Base-by-base conservation (phyloP, 164 flowering plant genomes). In the Akebia trifoliata region DNA sequence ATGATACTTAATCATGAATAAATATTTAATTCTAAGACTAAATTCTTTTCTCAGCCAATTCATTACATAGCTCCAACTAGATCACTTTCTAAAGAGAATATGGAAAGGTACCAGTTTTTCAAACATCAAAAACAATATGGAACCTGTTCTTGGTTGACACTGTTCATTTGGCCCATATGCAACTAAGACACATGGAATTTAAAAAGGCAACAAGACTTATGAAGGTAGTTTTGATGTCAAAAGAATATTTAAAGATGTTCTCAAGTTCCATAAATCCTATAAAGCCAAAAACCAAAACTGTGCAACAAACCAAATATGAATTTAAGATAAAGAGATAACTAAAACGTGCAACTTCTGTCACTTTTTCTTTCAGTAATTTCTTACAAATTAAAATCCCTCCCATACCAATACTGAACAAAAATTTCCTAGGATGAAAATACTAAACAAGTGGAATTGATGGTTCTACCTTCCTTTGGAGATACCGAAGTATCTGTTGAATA, bases 391-490 rank as follows among this genome's bases (percentile, higher is more conserved):
- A 30, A 24, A 17, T 26, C 30, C 12, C 10, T 21, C 47, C n/a
- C n/a, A n/a, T n/a, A 50, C 26, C 49, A 30, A 30, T 50, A 51
- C 20, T 26, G 17, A n/a, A 11, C 49, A 40, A 30, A 30, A 26
- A 37, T 5, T 25, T 12, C 18, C 46, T 9, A 26, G 9, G 3
- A 28, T 17, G 5, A 3, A 30, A 14, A 34, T 50, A 37, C 8
- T 54, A 40, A 10, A 52, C 48, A 50, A 4, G 43, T 34, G 34
- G 39, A 50, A 60, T 24, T 11, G 34, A 35, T 10, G 53, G 28
- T 24, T 74, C 80, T 44, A 81, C 20, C 66, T 76, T 80, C 57
- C 71, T 76, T 65, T 87, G 86, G 44, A 90, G 80, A 72, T 79
- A 90, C 61, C 84, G 60, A 47, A 76, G 70, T 34, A 90, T 56